Base-by-base conservation (phyloP, 2,329 filamentous ascomycete genomes). In the Ilyonectria mors-panacis region DNA sequence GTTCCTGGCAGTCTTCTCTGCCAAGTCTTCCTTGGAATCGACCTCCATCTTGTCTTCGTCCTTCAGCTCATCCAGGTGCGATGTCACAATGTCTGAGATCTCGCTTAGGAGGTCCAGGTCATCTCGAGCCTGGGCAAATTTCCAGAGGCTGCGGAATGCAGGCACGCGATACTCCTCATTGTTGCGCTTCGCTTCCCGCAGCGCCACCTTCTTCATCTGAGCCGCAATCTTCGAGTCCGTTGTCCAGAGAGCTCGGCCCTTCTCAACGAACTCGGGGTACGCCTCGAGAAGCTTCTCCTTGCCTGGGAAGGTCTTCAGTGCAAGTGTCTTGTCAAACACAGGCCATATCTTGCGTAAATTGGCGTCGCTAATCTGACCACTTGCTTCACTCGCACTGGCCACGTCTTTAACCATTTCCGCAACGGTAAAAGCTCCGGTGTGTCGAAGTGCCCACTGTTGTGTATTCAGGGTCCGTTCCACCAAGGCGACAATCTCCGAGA, bases 111-210 rank as follows among this genome's bases (percentile, higher is more conserved):
- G 84, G 72, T 94, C 89, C 17, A 94, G 77, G 75, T 95, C 92
- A 26, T 87, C 85, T 53, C 92, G 86, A 15, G 88, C 88, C 42
- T 87, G 87, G n/a, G 90, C 88, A 74, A 95, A 93, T 61, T 89
- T 86, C 76, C 93, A 94, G 6, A 98, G 83, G 37, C 89, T 90
- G 61, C 84, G 83, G 69, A 97, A 88, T 1, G 93, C 93, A 79
- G 93, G 87, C 21, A 92, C 91, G 15, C 93, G 89, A 80, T 98
- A 99, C 8, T 85, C 85, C n/a, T 91, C 88, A 76, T 98, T 98
- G 77, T 95, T 95, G 35, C 96, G 89, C 84, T 96, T 98, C 9
- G 94, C 94, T 85, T 99, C 96, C 64, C 95, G 89, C 17, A 95
- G 79, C 6, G 89, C 88, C 70, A 97, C 92, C 86, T 95, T 95